These are phyloP conservation scores for Hamamelis virginiana DNA, from an alignment of 164 flowering plant species.

Conservation along the genomic window DNA sequence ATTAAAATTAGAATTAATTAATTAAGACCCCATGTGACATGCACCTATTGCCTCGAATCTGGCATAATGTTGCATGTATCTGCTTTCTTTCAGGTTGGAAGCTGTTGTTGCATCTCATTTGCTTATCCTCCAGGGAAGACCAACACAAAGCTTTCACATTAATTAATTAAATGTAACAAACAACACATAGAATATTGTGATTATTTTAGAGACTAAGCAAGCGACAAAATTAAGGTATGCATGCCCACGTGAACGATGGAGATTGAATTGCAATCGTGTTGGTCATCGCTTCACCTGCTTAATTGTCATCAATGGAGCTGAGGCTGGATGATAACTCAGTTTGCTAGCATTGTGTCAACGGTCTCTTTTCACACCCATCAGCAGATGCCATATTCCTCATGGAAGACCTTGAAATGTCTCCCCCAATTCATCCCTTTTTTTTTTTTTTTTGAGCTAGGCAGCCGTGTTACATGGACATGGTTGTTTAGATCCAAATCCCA, in stretches of 20 bases:
- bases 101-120: conserved; percentile 1
- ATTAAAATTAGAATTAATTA: background rate
- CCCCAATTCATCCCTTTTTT: background rate
- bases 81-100: conserved; percentile 1
- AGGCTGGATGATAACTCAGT: background rate
- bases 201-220: conserved; percentile 9
- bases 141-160: conserved; percentile 10
- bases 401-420: background rate
- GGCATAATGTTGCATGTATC: conserved; percentile 12
- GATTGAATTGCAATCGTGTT: conserved; percentile 20
- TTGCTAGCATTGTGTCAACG: background rate
- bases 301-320: background rate
- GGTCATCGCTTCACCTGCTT: conserved; percentile 3
- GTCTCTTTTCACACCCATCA: background rate
- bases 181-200: background rate
- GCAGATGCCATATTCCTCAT: background rate
- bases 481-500: too few species aligned
- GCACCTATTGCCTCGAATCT: conserved; percentile 35
- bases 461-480: too few species aligned
- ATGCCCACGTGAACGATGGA: conserved; percentile 24
- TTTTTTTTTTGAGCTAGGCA: background rate
- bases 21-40: conserved; percentile 24
- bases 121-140: conserved; percentile 14
- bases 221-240: conserved; percentile 27
- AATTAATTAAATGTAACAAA: conserved; percentile 9